Base-by-base conservation (phyloP, 2,329 filamentous ascomycete genomes). In the Chaetomium globosum region DNA sequence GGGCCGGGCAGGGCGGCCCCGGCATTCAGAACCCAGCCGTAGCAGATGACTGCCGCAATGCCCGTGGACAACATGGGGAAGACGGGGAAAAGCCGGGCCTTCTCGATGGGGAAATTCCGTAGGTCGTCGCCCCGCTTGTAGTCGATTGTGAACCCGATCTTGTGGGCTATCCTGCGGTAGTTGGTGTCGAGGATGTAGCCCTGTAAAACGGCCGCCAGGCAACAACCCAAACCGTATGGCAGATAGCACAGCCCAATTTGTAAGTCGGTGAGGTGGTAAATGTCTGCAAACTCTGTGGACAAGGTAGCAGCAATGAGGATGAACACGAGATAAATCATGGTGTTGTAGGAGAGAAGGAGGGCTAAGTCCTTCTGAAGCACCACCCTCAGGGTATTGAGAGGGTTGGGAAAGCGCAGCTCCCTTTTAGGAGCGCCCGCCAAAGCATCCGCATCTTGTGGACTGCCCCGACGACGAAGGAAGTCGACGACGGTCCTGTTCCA, bases 121-220 rank as follows among this genome's bases (percentile, higher is more conserved):
- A 85, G 75, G 69, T 85, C 80, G 66, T 82, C 80, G 23, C 82
- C 82, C 10, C 85, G 84, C 68, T 84, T 86, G 65, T 80, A 82
- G 67, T 85, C 84, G 68, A 92, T 83, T 2, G 80, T 77, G 64
- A 92, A 80, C 6, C 87, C 87, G 19, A 88, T 78, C 36, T 82
- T 81, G 57, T 79, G 81, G 1, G 90, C 89, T 55, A 87, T 83
- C 48, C 89, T 84, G 7, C 86, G 82, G 75, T 91, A 96, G 74
- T 93, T 93, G 81, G 85, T 87, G 75, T 86, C 83, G 56, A 85
- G 77, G 6, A 85, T 72, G 68, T 82, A 81, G 5, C 91, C 89
- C 67, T 85, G 83, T n/a, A 75, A 73, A 30, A 85, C 70, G 13
- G 82, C 80, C 1, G 83, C 79, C 10, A 80, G 65, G 48, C 78